These are phyloP conservation scores for Begonia masoniana DNA, from an alignment of 306 rosid genomes.

Conservation along the genomic window DNA sequence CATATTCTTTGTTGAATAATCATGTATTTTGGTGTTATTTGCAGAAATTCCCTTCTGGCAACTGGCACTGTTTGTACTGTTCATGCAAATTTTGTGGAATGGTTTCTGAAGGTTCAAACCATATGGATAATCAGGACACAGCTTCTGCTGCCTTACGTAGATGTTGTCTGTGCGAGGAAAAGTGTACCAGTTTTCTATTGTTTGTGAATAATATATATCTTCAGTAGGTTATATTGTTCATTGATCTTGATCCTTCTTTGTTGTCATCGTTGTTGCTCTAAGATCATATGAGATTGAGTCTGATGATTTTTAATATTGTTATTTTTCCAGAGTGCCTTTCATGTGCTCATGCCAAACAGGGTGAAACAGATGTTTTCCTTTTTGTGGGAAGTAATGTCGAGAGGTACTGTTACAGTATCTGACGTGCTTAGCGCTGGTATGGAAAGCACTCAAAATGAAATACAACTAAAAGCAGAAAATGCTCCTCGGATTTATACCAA, in stretches of 20 bases:
- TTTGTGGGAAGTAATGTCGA: slow-evolving; percentile 67
- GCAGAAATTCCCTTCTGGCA: slow-evolving; percentile 91
- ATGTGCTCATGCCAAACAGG: slow-evolving; percentile 31
- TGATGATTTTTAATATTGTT: slow-evolving; percentile 10
- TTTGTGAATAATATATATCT: background rate
- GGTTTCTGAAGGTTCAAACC: slow-evolving; percentile 23
- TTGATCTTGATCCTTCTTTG: background rate
- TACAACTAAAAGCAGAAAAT: too few species aligned
- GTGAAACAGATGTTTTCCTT: slow-evolving; percentile 21
- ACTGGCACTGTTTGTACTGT: slow-evolving; percentile 86
- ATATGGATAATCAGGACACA: slow-evolving; percentile 19
- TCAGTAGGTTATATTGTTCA: background rate
- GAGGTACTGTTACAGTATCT: slow-evolving; percentile 41
- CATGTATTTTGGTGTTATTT: background rate
- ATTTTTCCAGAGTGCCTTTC: slow-evolving; percentile 39
- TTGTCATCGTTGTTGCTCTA: background rate
- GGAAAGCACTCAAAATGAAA: too few species aligned
- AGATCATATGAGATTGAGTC: background rate
- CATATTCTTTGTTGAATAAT: too few species aligned
- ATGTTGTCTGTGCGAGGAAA: slow-evolving; percentile 69
- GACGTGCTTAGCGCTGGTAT: too few species aligned
- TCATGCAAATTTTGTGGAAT: slow-evolving; percentile 84
- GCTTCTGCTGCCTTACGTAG: slow-evolving; percentile 22
- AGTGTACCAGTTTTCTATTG: slow-evolving; percentile 37
- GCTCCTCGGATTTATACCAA: too few species aligned